phyloP scores from a whole-genome alignment of 2,329 filamentous ascomycete species.

The Penicillium sp. region DNA sequence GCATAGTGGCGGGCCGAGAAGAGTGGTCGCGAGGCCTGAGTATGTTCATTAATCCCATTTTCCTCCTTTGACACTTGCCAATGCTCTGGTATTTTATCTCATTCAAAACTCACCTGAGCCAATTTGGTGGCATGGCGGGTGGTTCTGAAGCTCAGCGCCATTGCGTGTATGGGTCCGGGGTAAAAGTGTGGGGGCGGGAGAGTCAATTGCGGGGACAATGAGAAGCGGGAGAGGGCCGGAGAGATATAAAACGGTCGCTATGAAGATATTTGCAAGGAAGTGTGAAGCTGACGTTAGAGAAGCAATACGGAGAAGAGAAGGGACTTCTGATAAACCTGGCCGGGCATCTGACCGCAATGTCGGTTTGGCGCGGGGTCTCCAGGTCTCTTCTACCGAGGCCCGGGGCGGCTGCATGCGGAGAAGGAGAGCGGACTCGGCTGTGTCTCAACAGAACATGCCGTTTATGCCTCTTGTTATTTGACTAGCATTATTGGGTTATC shows the following conservation, averaged over 20 bases:
- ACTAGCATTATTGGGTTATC: no score
- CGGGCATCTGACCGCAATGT: slow-evolving; percentile 6
- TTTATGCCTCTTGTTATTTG: neutral
- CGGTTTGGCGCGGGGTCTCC: slow-evolving; percentile 23
- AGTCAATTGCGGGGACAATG: slow-evolving; percentile 17
- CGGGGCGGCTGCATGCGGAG: slow-evolving; percentile 26
- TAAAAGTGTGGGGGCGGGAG: slow-evolving; percentile 23
- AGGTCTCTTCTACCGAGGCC: slow-evolving; percentile 19
- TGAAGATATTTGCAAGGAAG: neutral
- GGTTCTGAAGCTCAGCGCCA: slow-evolving; percentile 37
- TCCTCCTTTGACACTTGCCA: neutral
- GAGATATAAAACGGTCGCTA: neutral
- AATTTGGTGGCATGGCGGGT: slow-evolving; percentile 37
- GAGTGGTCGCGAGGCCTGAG: slow-evolving; percentile 21
- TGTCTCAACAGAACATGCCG: neutral
- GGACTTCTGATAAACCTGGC: slow-evolving; percentile 13
- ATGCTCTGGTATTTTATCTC: neutral
- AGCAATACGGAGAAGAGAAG: slow-evolving; percentile 2
- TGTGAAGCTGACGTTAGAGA: neutral
- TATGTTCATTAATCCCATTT: slow-evolving; percentile 2
- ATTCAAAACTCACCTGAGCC: slow-evolving; percentile 30
- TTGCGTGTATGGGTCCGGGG: slow-evolving; percentile 25
- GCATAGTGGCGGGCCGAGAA: slow-evolving; percentile 44
- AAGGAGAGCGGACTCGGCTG: slow-evolving; percentile 1
- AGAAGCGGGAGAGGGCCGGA: slow-evolving; percentile 2